Evolutionary conservation across 2,329 filamentous ascomycete species (phyloP), one percentile per base, ranked within the genome.

Genomic region (Phialemoniopsis sp.): DNA sequence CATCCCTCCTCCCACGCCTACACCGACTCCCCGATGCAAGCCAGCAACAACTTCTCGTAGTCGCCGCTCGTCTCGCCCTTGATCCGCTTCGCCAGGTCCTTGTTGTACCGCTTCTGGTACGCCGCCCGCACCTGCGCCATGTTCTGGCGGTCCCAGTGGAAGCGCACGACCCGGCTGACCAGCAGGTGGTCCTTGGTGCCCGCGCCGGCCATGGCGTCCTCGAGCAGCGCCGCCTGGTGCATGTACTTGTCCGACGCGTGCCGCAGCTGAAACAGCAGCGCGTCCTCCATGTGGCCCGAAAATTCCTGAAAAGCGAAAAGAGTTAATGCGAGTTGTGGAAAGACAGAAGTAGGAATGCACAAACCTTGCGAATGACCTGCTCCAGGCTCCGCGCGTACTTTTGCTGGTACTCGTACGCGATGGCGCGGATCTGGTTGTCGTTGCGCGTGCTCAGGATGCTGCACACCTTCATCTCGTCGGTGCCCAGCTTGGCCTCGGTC

Each of bases 231-330:
- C 1, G 90, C 93, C 52, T 95, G 90, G 48, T 89, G 83, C 72
- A 87, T 85, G 42, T 87, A 88, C 48, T 85, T 87, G 62, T 96
- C 89, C 6, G 78, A 68, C 3, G 87, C 91, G 12, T 83, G 73
- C 10, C 76, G 76, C n/a, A 96, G 68, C 60, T 95, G 89, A 57
- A 81, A 82, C 18, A 93, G 65, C 1, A 97, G 74, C 0, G 89
- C 89, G 13, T 87, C 78, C 58, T 90, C 73, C 89, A 97, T 96
- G 58, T 97, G 91, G 1, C 91, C 91, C 0, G 83, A 87, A 63
- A 96, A 96, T 54, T 93, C 82, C 66, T 82, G 44, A 54, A 33
- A 35, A 13, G 31, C 13, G 30, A n/a, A 39, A 37, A 29, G 7
- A 29, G n/a, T n/a, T n/a, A n/a, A n/a, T n/a, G n/a, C n/a, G n/a